Conservation (phyloP, 2,329 filamentous ascomycete species). For the Pestalotiopsis sp. region DNA sequence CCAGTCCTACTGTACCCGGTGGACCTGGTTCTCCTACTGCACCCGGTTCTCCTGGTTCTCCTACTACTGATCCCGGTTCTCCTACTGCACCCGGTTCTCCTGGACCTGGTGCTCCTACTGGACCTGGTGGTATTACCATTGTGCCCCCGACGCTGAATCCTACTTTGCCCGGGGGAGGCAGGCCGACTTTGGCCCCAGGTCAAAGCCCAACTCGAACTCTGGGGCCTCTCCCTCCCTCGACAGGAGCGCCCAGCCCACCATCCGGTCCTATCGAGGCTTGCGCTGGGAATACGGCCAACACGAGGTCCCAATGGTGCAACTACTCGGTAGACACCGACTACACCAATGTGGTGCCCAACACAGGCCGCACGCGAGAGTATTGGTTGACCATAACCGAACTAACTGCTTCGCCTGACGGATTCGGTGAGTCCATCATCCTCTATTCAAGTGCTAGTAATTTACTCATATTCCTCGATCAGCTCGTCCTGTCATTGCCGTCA, state of each 20-base stretch:
- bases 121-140: background rate
- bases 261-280: background rate
- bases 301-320: slow-evolving; percentile 39
- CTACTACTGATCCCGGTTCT: no score
- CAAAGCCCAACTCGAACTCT: slow-evolving; percentile 1
- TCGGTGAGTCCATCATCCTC: slow-evolving; percentile 16
- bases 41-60: no score
- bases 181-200: background rate
- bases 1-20: background rate
- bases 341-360: slow-evolving; percentile 34
- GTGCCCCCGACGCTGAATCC: background rate
- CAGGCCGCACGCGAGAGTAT: slow-evolving; percentile 44
- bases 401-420: slow-evolving; percentile 40
- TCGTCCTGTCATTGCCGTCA: slow-evolving; percentile 38
- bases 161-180: background rate
- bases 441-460: background rate
- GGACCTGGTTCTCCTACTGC: no score
- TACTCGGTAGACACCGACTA: slow-evolving; percentile 42
- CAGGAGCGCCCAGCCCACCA: background rate
- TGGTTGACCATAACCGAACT: slow-evolving; percentile 35
- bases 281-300: slow-evolving; percentile 28
- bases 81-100: background rate
- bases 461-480: background rate
- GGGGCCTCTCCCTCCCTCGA: background rate
- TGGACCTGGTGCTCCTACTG: background rate